Conservation (phyloP, 1,139 yeast species). For the Tardiomyces depauwii region DNA sequence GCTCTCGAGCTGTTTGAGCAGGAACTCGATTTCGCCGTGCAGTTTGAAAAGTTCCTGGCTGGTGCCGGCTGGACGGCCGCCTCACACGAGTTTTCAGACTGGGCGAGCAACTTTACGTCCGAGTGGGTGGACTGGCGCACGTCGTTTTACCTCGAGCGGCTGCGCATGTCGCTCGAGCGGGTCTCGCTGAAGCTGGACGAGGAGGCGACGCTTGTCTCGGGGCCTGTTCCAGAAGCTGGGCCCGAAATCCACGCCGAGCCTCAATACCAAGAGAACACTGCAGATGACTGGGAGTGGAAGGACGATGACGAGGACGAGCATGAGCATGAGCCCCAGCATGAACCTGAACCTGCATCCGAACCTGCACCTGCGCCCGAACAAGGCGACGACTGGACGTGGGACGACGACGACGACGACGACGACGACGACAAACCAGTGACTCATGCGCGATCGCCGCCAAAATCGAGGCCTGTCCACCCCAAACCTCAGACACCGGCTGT, state of each 20-base stretch:
- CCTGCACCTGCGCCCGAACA: neutral
- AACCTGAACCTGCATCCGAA: neutral
- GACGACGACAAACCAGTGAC: conserved; percentile 8
- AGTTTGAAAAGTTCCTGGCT: conserved; percentile 13
- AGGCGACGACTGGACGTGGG: conserved; percentile 15
- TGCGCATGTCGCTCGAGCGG: conserved; percentile 1
- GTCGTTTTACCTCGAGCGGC: conserved; percentile 3
- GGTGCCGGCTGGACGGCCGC: conserved; percentile 11
- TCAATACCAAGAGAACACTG: conserved; percentile 3
- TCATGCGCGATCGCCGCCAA: too few species aligned
- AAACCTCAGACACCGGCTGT: too few species aligned
- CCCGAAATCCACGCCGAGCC: conserved; percentile 1
- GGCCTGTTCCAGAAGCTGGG: conserved; percentile 1
- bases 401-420: conserved; percentile 12
- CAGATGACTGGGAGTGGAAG: conserved; percentile 23
- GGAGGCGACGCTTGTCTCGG: neutral
- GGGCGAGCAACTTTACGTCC: neutral
- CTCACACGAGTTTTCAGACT: neutral
- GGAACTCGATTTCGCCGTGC: conserved; percentile 9
- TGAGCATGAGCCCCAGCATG: neutral
- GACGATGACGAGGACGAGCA: conserved; percentile 14
- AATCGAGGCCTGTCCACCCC: neutral
- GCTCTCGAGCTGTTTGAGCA: conserved; percentile 8
- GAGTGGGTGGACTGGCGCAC: conserved; percentile 1
- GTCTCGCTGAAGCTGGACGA: neutral